Evolutionary conservation across 768 basidiomycete genomes (phyloP), one percentile per base, ranked within the genome.

Genomic region (Mycena rebaudengoi): DNA sequence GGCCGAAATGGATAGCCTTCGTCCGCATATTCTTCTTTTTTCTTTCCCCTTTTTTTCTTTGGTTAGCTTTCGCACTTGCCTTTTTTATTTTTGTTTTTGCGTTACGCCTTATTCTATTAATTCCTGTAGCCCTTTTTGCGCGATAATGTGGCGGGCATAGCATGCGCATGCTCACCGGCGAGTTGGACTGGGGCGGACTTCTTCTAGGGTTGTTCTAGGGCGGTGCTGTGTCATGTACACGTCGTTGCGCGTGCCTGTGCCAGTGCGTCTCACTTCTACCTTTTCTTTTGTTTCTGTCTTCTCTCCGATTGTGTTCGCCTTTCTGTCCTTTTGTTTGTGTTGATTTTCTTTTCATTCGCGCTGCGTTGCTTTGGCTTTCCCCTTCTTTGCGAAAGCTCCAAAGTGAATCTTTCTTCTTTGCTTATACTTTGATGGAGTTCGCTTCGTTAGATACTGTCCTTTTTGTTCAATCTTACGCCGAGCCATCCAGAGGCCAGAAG

Each of bases 161-260:
- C 13, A 65, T 62, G 21, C 67, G 64, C 68, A 69, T 69, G 68
- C 65, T 69, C 56, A 69, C 68, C 20, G 39, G 45, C 39, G 28
- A 18, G 8, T 69, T 61, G 68, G 60, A 66, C 58, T 69, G 65
- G 68, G 25, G 48, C 65, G 4, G 68, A 61, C 30, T 66, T 69
- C 53, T 66, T 69, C 65, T 69, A 65, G 65, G 68, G 60, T n/a
- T 32, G 56, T 65, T 29, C 60, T 69, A 30, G 60, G 65, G 48
- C 60, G 60, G 43, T 18, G 45, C 7, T 69, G 68, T 41, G 48
- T 69, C 1, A 41, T 69, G 20, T 69, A 69, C 32, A 69, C 68
- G 37, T 69, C 67, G 54, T 69, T 53, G 40, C 41, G 68, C 1
- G 56, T 69, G 41, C 68, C 68, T 21, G 68, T 63, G 62, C 57